Percentiles rank a stretch among this genome's conserved stretches.
These are phyloP conservation scores for Solanum rostratum DNA, from an alignment of 257 asterid species.

Conservation along the genomic window DNA sequence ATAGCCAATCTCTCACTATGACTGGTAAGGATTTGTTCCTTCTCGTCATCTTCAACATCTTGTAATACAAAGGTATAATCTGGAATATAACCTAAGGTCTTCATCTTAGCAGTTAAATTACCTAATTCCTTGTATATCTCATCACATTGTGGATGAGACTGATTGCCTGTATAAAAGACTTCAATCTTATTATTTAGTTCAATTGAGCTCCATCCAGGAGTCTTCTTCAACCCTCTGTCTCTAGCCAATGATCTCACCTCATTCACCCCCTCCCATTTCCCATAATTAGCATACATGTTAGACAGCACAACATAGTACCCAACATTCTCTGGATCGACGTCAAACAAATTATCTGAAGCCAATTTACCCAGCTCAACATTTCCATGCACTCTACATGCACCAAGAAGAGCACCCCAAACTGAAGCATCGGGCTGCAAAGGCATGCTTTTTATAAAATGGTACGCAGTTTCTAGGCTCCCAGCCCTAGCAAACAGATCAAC, in stretches of 20 bases:
- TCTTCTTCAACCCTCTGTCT: constrained; percentile 45
- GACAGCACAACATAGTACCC: constrained; percentile 79
- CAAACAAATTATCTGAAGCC: constrained; percentile 38
- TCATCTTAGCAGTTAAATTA: constrained; percentile 33
- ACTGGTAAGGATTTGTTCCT: constrained; percentile 48
- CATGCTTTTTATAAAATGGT: constrained; percentile 33
- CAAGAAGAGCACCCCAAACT: constrained; percentile 66
- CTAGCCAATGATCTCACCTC: constrained; percentile 64
- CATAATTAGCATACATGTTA: constrained; percentile 60
- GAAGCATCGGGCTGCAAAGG: constrained; percentile 49
- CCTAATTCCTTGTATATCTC: constrained; percentile 49
- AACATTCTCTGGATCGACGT: constrained; percentile 34
- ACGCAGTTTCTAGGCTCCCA: constrained; percentile 44
- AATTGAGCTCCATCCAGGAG: constrained; percentile 67
- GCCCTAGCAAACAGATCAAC: constrained; percentile 76
- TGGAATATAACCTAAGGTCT: constrained; percentile 58
- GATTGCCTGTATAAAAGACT: constrained; percentile 50
- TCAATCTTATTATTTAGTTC: constrained; percentile 35
- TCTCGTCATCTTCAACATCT: constrained; percentile 86
- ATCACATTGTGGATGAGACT: constrained; percentile 44
- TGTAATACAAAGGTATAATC: constrained; percentile 65
- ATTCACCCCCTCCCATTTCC: constrained; percentile 64
- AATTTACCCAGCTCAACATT: constrained; percentile 49
- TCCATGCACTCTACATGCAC: constrained; percentile 60
- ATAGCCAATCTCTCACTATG: constrained; percentile 85